These are phyloP conservation scores for Apiospora kogelbergensis DNA, from an alignment of 2,329 filamentous ascomycete genomes.

Conservation along the genomic window DNA sequence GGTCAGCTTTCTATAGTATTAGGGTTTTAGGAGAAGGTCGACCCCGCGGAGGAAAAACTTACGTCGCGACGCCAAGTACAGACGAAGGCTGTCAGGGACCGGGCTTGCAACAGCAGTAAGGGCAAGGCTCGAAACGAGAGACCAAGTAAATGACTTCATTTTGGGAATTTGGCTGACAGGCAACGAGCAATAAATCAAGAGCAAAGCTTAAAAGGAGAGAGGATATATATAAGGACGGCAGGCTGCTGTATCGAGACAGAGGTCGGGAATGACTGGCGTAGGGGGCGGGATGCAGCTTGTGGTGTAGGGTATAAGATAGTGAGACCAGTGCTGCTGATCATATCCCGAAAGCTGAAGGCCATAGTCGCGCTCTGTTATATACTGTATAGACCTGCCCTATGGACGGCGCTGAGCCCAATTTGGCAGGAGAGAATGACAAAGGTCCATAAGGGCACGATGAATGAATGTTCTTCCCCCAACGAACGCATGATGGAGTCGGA, in stretches of 20 bases:
- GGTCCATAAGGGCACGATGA: neutral
- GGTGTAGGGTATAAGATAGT: neutral
- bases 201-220: neutral
- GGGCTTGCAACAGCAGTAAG: conserved; percentile 23
- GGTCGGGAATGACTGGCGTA: neutral
- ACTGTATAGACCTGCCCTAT: neutral
- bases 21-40: conserved; percentile 8
- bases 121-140: conserved; percentile 26
- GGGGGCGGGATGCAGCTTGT: neutral
- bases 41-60: conserved; percentile 15
- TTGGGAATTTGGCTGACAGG: conserved; percentile 12
- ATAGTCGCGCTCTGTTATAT: neutral
- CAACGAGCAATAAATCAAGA: neutral
- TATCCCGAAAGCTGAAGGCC: neutral
- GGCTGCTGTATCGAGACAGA: neutral
- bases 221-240: neutral
- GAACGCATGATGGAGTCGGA: conserved; percentile 3
- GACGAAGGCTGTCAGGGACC: conserved; percentile 16
- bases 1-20: conserved; percentile 9
- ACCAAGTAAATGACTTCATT: conserved; percentile 29
- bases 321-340: neutral
- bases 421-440: neutral
- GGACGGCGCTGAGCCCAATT: neutral
- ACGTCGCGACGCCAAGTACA: conserved; percentile 35
- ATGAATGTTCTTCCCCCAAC: neutral